A percentile compares a stretch with the other conserved stretches of the same genome.
Evolutionary conservation across 2,329 filamentous ascomycete genomes (phyloP).

Genomic region (Paracoccidioides brasiliensis): DNA sequence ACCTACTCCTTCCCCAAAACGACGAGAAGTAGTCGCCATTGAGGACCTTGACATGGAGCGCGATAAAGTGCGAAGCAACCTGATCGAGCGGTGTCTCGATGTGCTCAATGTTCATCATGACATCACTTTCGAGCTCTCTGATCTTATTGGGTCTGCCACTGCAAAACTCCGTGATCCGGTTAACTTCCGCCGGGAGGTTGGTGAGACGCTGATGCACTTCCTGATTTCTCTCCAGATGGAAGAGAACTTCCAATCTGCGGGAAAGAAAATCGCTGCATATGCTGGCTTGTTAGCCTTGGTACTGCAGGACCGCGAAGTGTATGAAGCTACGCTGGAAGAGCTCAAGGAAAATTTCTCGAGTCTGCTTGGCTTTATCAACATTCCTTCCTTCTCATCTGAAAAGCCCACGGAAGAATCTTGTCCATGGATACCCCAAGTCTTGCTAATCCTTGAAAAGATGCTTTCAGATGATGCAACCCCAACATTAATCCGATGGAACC

Average conservation of each 20-base stretch:
- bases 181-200: slow-evolving; percentile 57
- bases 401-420: slow-evolving; percentile 65
- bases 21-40: slow-evolving; percentile 40
- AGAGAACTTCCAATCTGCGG: slow-evolving; percentile 41
- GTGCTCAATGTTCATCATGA: slow-evolving; percentile 78
- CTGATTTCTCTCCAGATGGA: slow-evolving; percentile 55
- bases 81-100: slow-evolving; percentile 84
- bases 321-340: slow-evolving; percentile 58
- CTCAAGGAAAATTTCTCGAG: slow-evolving; percentile 64
- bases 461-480: slow-evolving; percentile 83
- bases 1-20: slow-evolving; percentile 14
- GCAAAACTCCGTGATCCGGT: slow-evolving; percentile 47
- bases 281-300: slow-evolving; percentile 83
- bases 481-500: slow-evolving; percentile 54
- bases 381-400: slow-evolving; percentile 40
- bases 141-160: slow-evolving; percentile 65
- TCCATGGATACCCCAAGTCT: slow-evolving; percentile 81
- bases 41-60: slow-evolving; percentile 72
- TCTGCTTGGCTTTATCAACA: slow-evolving; percentile 66
- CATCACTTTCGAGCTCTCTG: slow-evolving; percentile 79
- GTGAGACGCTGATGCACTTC: slow-evolving; percentile 69
- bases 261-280: slow-evolving; percentile 72
- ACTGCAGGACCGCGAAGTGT: slow-evolving; percentile 70
- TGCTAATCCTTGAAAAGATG: slow-evolving; percentile 80
- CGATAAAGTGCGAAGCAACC: slow-evolving; percentile 54